These are phyloP conservation scores for Candida morakotiae DNA, from an alignment of 805 yeast species.

Conservation along the genomic window DNA sequence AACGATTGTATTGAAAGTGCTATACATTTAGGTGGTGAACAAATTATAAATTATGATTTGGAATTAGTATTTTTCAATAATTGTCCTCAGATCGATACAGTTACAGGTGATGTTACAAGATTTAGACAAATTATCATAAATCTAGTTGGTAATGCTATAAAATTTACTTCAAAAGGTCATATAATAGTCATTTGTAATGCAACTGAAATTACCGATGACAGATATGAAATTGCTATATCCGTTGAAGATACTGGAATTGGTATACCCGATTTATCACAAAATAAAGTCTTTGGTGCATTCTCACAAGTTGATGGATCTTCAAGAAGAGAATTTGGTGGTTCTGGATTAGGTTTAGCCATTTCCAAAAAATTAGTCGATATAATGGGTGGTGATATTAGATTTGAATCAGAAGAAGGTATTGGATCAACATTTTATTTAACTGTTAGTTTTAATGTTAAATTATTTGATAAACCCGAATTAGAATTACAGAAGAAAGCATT, in stretches of 20 bases:
- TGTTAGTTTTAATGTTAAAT: slow-evolving; percentile 26
- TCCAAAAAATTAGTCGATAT: slow-evolving; percentile 44
- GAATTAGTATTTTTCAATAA: slow-evolving; percentile 43
- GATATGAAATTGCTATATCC: slow-evolving; percentile 35
- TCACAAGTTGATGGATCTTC: slow-evolving; percentile 56
- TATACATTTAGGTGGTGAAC: slow-evolving; percentile 45
- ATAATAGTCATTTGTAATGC: slow-evolving; percentile 35
- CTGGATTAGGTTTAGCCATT: slow-evolving; percentile 49
- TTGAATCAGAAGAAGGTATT: slow-evolving; percentile 41
- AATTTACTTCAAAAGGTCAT: slow-evolving; percentile 44
- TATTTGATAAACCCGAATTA: slow-evolving; percentile 17
- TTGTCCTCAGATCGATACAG: slow-evolving; percentile 33
- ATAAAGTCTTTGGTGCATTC: slow-evolving; percentile 48
- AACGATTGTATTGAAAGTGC: slow-evolving; percentile 45
- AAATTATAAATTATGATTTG: slow-evolving; percentile 39
- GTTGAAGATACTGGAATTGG: slow-evolving; percentile 55
- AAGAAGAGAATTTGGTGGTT: slow-evolving; percentile 48
- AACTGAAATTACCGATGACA: slow-evolving; percentile 19
- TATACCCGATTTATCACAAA: slow-evolving; percentile 40
- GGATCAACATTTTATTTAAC: slow-evolving; percentile 45
- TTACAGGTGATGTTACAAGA: slow-evolving; percentile 47
- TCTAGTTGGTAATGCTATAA: slow-evolving; percentile 51
- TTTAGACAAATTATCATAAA: slow-evolving; percentile 50
- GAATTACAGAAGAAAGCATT: slow-evolving; percentile 19
- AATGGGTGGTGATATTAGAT: slow-evolving; percentile 46